These are phyloP conservation scores for Wallacemonas sp. DNA, from an alignment of 208 protist genomes.

Conservation along the genomic window DNA sequence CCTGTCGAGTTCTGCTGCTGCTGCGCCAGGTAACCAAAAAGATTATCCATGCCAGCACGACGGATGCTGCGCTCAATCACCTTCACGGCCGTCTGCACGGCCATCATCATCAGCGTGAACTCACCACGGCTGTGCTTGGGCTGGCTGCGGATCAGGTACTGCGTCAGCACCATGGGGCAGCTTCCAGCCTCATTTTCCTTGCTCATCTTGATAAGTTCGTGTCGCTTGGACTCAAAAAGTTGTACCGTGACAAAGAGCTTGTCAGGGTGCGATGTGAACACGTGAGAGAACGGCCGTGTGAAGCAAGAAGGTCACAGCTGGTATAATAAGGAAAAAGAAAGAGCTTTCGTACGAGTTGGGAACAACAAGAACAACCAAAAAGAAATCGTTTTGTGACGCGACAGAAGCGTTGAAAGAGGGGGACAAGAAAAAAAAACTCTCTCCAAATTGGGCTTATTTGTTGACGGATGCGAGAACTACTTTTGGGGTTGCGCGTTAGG, in stretches of 20 bases:
- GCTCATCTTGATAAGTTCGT: conserved; percentile 19
- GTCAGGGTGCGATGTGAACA: too few species aligned
- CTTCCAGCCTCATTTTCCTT: conserved; percentile 16
- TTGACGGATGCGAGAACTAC: too few species aligned
- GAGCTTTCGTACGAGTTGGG: not conserved
- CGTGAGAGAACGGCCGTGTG: not conserved
- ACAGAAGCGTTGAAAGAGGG: too few species aligned
- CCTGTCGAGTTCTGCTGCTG: conserved; percentile 68
- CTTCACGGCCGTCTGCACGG: conserved; percentile 87
- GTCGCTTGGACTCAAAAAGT: not conserved
- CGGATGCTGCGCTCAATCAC: conserved; percentile 89
- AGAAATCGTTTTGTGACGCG: not conserved
- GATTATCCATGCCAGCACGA: conserved; percentile 78
- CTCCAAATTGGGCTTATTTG: too few species aligned
- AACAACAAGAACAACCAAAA: not conserved
- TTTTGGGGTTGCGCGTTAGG: too few species aligned
- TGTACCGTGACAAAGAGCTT: not conserved
- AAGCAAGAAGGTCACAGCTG: not conserved
- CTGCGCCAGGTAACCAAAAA: conserved; percentile 75
- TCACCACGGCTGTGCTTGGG: conserved; percentile 73
- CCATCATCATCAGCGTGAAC: conserved; percentile 92
- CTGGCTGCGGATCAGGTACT: conserved; percentile 87
- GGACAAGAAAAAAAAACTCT: not conserved
- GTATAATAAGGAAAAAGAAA: not conserved
- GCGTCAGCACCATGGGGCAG: conserved; percentile 71